phyloP scores from a whole-genome alignment of 805 yeast genomes.

The Wickerhamiella cacticola region DNA sequence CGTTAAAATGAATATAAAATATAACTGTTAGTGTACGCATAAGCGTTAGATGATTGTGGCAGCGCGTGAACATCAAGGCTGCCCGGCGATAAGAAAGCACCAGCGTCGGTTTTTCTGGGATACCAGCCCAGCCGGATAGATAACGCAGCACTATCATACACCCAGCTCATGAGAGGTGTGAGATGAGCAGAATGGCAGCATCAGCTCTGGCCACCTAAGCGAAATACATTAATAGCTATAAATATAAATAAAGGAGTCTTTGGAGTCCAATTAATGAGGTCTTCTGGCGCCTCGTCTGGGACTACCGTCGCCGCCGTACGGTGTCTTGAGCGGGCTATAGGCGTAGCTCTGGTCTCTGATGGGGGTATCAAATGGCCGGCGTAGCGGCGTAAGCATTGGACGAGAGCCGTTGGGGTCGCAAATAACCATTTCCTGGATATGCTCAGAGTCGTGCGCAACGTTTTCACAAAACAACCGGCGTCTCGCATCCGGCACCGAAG shows the following conservation, averaged over 20 bases:
- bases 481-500: constrained; percentile 6
- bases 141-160: no score
- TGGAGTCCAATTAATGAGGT: neutral
- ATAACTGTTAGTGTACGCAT: no score
- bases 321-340: constrained; percentile 21
- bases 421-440: constrained; percentile 25
- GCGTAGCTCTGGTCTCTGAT: constrained; percentile 23
- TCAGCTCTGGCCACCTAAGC: no score
- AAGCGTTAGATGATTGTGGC: no score
- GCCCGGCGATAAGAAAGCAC: no score
- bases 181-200: no score
- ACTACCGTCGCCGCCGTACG: constrained; percentile 10
- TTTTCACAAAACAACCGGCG: constrained; percentile 13
- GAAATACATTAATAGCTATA: constrained; percentile 2
- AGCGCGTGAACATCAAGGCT: no score
- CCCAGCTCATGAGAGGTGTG: no score
- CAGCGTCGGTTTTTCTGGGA: no score
- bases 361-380: constrained; percentile 24
- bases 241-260: neutral
- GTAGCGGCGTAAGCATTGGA: constrained; percentile 23
- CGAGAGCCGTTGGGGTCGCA: constrained; percentile 35
- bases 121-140: no score
- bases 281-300: neutral
- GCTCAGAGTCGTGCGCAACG: constrained; percentile 2
- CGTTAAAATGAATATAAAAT: neutral